Conservation (phyloP, 176 grass and related monocot species). For the Oryza glaberrima region DNA sequence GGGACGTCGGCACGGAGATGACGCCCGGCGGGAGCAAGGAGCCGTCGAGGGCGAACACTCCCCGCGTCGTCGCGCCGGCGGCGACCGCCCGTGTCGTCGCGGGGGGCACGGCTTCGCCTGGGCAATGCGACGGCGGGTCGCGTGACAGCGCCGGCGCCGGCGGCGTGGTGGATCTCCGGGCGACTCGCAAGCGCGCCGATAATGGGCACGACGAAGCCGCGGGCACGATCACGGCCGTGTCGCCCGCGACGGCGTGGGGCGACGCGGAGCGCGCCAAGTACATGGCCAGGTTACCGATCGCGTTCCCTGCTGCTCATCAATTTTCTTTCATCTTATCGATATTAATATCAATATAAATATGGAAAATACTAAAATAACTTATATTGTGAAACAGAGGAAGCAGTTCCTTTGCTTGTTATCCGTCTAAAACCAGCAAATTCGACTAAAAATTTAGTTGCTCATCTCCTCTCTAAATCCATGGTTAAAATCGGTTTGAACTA, state of each 20-base stretch:
- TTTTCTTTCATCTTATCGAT: background rate
- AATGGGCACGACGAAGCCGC: background rate
- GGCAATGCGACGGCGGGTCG: background rate
- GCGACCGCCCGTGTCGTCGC: background rate
- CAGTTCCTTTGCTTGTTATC: background rate
- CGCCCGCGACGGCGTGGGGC: constrained; percentile 74
- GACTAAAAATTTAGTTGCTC: background rate
- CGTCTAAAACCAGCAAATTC: background rate
- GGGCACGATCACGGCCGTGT: constrained; percentile 37
- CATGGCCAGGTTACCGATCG: constrained; percentile 63
- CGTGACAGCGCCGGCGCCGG: background rate
- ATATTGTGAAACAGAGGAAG: too few species aligned
- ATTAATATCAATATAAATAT: too few species aligned
- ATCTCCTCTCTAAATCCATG: background rate
- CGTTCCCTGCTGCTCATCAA: background rate
- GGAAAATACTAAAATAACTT: too few species aligned
- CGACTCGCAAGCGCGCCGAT: background rate
- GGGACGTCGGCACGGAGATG: constrained; percentile 91
- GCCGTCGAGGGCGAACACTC: constrained; percentile 75
- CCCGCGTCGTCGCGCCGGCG: constrained; percentile 37
- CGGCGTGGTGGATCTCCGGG: background rate
- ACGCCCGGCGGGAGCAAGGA: constrained; percentile 82
- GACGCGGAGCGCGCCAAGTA: constrained; percentile 82
- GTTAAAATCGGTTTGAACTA: background rate
- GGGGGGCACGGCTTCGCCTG: background rate